These are phyloP conservation scores for Botrytis sinoallii DNA, from an alignment of 2,329 filamentous ascomycete genomes.

Conservation along the genomic window DNA sequence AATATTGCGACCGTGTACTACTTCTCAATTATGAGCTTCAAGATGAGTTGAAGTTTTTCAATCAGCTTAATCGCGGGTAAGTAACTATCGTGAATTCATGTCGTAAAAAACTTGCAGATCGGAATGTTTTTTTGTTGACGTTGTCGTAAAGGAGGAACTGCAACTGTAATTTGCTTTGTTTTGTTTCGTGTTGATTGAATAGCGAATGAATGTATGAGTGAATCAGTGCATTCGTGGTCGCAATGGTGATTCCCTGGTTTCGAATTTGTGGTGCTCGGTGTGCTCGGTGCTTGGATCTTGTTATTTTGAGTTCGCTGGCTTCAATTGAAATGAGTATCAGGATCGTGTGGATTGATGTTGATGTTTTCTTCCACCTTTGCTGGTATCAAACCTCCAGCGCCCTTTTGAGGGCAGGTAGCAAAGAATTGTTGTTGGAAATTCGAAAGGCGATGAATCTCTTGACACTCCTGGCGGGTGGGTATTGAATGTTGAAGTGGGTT, in stretches of 20 bases:
- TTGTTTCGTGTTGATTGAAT: not conserved
- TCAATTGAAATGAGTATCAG: not conserved
- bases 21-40: slow-evolving; percentile 13
- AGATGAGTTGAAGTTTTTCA: slow-evolving; percentile 22
- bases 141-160: not conserved
- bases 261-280: slow-evolving; percentile 6
- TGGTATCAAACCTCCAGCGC: slow-evolving; percentile 10
- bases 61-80: slow-evolving; percentile 26
- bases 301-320: not conserved
- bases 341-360: not conserved
- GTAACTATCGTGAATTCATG: slow-evolving; percentile 33
- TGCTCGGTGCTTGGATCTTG: not conserved
- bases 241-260: slow-evolving; percentile 9
- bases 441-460: not conserved
- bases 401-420: slow-evolving; percentile 16
- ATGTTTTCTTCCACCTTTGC: not conserved
- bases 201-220: not conserved
- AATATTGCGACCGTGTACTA: not conserved
- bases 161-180: not conserved
- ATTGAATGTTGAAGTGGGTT: slow-evolving; percentile 14
- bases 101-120: not conserved
- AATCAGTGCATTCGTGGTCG: slow-evolving; percentile 11
- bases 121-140: not conserved
- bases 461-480: slow-evolving; percentile 15
- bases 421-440: slow-evolving; percentile 1